Evolutionary conservation across 352 stramenopile genomes (phyloP).

Genomic region (Phytopythium delawarense): DNA sequence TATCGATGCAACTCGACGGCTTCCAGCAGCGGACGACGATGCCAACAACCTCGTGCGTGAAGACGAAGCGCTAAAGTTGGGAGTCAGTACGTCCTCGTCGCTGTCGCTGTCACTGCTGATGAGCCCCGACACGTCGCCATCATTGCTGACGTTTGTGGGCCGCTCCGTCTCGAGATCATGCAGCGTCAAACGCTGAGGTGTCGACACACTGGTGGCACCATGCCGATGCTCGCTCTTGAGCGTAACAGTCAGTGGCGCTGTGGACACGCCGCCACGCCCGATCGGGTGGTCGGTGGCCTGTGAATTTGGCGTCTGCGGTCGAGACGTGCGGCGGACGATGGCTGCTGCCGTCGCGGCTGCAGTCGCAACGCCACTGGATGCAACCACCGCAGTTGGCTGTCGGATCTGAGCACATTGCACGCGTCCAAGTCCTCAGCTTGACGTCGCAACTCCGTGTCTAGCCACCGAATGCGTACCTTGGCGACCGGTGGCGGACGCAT

Average conservation of each 20-base stretch:
- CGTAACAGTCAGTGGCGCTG: not conserved
- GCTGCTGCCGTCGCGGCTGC: not conserved
- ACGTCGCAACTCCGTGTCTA: not conserved
- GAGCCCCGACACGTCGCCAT: constrained; percentile 66
- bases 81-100: constrained; percentile 59
- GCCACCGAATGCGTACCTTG: constrained; percentile 9
- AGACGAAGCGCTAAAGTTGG: constrained; percentile 7
- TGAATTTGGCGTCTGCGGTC: not conserved
- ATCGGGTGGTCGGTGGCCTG: not conserved
- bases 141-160: constrained; percentile 16
- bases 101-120: constrained; percentile 80
- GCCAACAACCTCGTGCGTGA: not conserved
- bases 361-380: not conserved
- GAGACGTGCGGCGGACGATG: not conserved
- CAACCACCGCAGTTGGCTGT: not conserved
- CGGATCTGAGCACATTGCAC: not conserved
- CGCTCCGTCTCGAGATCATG: not conserved
- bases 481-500: constrained; percentile 25
- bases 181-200: not conserved
- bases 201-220: not conserved
- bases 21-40: not conserved
- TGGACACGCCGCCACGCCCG: not conserved
- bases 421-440: not conserved
- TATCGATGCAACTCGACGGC: not conserved
- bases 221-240: not conserved